Evolutionary conservation across 1,284 basidiomycete species (phyloP).

Genomic region (Neonothopanus nambi): DNA sequence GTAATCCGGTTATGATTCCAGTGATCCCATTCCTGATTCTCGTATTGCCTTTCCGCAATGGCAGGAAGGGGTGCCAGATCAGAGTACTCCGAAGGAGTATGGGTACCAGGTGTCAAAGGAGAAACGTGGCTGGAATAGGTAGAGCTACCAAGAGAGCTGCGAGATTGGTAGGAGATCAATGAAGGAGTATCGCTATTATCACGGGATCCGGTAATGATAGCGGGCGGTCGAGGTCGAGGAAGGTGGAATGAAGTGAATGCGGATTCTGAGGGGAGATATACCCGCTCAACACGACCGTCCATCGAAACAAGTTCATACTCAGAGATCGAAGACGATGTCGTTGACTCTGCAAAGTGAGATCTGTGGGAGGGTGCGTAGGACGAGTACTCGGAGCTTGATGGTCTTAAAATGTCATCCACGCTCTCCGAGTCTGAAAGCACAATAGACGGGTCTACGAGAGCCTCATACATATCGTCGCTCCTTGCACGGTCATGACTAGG

Average conservation of each 20-base stretch:
- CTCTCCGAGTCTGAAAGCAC: constrained; percentile 3
- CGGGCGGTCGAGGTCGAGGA: constrained; percentile 22
- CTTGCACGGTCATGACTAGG: constrained; percentile 14
- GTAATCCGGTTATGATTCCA: background rate
- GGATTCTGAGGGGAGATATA: constrained; percentile 27
- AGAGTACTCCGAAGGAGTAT: constrained; percentile 7
- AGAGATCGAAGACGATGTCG: constrained; percentile 14
- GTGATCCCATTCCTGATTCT: constrained; percentile 6
- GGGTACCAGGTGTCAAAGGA: constrained; percentile 26
- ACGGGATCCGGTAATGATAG: constrained; percentile 22
- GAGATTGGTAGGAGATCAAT: constrained; percentile 41
- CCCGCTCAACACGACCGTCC: constrained; percentile 28
- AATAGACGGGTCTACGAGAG: constrained; percentile 8
- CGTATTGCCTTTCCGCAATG: constrained; percentile 26
- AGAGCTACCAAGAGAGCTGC: constrained; percentile 37
- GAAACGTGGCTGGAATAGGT: constrained; percentile 35
- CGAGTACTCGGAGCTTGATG: background rate
- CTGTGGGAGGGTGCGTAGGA: background rate
- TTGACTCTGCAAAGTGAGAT: background rate
- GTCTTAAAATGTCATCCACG: background rate
- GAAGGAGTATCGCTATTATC: constrained; percentile 47
- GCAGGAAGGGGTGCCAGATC: constrained; percentile 23
- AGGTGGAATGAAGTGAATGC: constrained; percentile 24
- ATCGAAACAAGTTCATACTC: constrained; percentile 30
- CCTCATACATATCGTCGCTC: constrained; percentile 9